A percentile compares a stretch with the other conserved stretches of the same genome.
Conservation (phyloP, 768 basidiomycete species). For the Trametes gibbosa region DNA sequence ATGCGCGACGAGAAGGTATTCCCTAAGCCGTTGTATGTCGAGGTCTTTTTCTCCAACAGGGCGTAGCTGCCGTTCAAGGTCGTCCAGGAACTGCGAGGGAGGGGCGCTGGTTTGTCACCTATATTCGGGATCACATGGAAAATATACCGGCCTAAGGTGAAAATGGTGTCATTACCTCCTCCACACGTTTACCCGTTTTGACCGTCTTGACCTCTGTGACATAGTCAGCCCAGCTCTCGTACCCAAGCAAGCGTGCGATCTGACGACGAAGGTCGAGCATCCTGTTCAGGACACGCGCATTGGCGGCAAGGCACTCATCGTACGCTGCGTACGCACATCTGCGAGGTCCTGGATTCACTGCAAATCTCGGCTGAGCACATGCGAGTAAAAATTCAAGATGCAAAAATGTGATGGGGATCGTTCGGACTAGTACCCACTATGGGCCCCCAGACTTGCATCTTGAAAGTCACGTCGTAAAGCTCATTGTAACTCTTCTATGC, state of each 20-base stretch:
- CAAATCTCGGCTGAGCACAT: slow-evolving; percentile 65
- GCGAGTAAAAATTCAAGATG: not conserved
- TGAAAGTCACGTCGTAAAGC: slow-evolving; percentile 72
- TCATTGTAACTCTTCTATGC: slow-evolving; percentile 54
- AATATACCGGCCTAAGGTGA: too few species aligned
- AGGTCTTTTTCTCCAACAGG: slow-evolving; percentile 70
- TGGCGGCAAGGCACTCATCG: slow-evolving; percentile 65
- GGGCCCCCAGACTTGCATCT: slow-evolving; percentile 79
- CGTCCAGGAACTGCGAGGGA: slow-evolving; percentile 62
- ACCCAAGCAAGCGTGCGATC: slow-evolving; percentile 66
- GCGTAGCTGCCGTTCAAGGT: slow-evolving; percentile 68
- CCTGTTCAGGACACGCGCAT: slow-evolving; percentile 66
- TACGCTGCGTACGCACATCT: slow-evolving; percentile 59
- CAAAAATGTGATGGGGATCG: not conserved
- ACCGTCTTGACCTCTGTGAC: slow-evolving; percentile 85
- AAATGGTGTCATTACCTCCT: slow-evolving; percentile 38
- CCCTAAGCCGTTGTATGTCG: slow-evolving; percentile 77
- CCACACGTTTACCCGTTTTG: slow-evolving; percentile 61
- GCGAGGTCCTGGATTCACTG: slow-evolving; percentile 67
- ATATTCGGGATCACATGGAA: too few species aligned
- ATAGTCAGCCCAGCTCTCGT: slow-evolving; percentile 82
- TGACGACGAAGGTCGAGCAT: slow-evolving; percentile 67
- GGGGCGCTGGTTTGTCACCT: too few species aligned
- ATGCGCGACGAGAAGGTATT: slow-evolving; percentile 83
- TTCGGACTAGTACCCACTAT: slow-evolving; percentile 43